These are phyloP conservation scores for Caloboletus inedulis DNA, from an alignment of 1,284 basidiomycete genomes.

Conservation along the genomic window DNA sequence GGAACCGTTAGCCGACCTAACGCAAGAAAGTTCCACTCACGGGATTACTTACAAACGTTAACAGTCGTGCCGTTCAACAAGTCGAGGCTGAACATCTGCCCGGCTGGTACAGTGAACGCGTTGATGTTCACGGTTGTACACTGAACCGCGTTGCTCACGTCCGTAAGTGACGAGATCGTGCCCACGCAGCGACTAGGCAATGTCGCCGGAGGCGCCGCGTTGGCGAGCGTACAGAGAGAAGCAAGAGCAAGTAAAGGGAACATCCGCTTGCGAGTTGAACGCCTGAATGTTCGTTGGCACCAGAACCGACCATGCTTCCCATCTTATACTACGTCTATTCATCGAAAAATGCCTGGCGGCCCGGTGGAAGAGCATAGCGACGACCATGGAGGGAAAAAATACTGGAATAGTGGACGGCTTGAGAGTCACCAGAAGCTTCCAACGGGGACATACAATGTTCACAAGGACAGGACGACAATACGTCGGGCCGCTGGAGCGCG, in stretches of 20 bases:
- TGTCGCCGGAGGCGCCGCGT: constrained; percentile 14
- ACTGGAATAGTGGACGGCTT: background rate
- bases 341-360: background rate
- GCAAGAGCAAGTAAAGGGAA: constrained; percentile 6
- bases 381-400: background rate
- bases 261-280: constrained; percentile 17
- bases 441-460: background rate
- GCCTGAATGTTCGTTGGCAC: background rate
- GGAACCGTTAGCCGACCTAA: no score
- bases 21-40: no score
- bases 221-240: constrained; percentile 22
- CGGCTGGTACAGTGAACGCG: constrained; percentile 43
- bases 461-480: background rate
- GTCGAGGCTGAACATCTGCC: constrained; percentile 38
- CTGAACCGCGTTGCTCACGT: constrained; percentile 31
- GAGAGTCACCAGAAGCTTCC: background rate
- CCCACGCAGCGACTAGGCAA: constrained; percentile 27
- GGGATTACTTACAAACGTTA: constrained; percentile 33
- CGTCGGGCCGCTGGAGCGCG: background rate
- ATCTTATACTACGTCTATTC: constrained; percentile 4
- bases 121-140: constrained; percentile 39
- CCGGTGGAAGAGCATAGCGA: background rate
- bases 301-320: background rate
- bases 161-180: constrained; percentile 34
- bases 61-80: constrained; percentile 43